phyloP scores from a whole-genome alignment of 176 grass and related monocot genomes.

The Oryza glaberrima region DNA sequence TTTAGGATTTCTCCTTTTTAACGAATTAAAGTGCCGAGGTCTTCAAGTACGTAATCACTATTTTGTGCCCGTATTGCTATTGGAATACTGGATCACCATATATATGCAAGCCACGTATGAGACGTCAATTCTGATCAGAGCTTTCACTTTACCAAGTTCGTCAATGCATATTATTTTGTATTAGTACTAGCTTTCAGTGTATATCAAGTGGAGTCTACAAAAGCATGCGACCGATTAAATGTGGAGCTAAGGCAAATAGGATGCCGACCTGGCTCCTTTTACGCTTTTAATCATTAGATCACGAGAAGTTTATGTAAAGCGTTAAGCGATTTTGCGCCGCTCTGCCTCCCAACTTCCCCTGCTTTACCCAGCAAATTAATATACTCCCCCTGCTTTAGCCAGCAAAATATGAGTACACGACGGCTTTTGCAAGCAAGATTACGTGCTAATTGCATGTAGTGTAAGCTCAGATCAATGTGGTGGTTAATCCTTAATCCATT shows the following conservation, averaged over 20 bases:
- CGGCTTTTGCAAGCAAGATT: conserved; percentile 20
- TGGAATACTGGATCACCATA: not conserved
- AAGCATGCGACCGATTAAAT: conserved; percentile 13
- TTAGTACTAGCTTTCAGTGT: not conserved
- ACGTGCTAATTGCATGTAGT: not conserved
- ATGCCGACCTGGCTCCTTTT: not conserved
- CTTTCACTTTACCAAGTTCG: conserved; percentile 2
- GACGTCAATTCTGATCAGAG: conserved; percentile 15
- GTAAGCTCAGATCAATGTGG: not conserved
- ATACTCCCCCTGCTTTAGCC: conserved; percentile 33
- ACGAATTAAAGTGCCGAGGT: not conserved
- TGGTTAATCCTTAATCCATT: not conserved
- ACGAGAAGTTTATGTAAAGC: conserved; percentile 45
- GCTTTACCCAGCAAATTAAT: conserved; percentile 33
- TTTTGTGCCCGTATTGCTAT: not conserved
- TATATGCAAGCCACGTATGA: conserved; percentile 14
- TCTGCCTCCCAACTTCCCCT: conserved; percentile 9
- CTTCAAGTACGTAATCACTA: not conserved
- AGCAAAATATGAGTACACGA: not conserved
- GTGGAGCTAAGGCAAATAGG: not conserved
- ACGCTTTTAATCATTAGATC: conserved; percentile 59
- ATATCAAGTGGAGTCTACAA: conserved; percentile 15
- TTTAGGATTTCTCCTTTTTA: conserved; percentile 1
- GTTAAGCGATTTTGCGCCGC: conserved; percentile 35
- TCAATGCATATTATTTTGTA: not conserved